Percentiles rank a stretch among this genome's conserved stretches.
Conservation (phyloP, 1,284 basidiomycete genomes). For the Thecaphora frezii region DNA sequence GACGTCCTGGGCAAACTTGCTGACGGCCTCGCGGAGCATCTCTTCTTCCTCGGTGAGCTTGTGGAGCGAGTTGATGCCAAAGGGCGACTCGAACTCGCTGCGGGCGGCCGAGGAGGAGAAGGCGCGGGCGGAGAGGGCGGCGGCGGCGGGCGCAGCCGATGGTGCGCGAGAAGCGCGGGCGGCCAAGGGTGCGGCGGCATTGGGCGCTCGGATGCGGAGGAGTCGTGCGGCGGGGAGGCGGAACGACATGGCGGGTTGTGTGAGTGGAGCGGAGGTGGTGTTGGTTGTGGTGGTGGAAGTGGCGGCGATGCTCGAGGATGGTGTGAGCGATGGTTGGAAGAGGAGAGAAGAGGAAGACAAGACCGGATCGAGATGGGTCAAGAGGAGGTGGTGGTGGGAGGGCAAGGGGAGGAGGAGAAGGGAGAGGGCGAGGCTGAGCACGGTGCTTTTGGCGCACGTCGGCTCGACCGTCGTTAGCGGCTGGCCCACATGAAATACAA, state of each 20-base stretch:
- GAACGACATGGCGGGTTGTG: constrained; percentile 17
- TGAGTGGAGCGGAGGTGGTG: constrained; percentile 2
- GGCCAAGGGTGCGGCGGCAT: not conserved
- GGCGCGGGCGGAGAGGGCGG: constrained; percentile 12
- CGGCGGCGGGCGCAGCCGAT: constrained; percentile 1
- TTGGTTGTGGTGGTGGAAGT: too few relatives aligned
- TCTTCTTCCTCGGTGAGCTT: constrained; percentile 56
- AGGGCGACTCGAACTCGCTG: constrained; percentile 52
- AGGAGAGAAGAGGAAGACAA: too few relatives aligned
- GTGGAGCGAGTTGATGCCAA: constrained; percentile 55
- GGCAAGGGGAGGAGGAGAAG: not conserved
- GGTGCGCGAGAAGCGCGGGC: not conserved
- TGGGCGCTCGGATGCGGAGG: constrained; percentile 16
- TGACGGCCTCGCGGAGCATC: constrained; percentile 57
- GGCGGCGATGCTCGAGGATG: too few relatives aligned
- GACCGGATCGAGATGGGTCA: not conserved
- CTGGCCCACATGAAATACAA: too few relatives aligned
- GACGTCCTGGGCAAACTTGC: constrained; percentile 78
- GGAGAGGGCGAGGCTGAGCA: too few relatives aligned
- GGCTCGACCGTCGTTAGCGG: too few relatives aligned
- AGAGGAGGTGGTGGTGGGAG: not conserved
- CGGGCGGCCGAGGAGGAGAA: constrained; percentile 30
- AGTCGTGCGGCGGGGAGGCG: constrained; percentile 26
- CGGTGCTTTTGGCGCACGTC: too few relatives aligned
- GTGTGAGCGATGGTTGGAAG: not conserved